Evolutionary conservation across 2,329 filamentous ascomycete genomes (phyloP).

Genomic region (Pseudocercospora crystallina): DNA sequence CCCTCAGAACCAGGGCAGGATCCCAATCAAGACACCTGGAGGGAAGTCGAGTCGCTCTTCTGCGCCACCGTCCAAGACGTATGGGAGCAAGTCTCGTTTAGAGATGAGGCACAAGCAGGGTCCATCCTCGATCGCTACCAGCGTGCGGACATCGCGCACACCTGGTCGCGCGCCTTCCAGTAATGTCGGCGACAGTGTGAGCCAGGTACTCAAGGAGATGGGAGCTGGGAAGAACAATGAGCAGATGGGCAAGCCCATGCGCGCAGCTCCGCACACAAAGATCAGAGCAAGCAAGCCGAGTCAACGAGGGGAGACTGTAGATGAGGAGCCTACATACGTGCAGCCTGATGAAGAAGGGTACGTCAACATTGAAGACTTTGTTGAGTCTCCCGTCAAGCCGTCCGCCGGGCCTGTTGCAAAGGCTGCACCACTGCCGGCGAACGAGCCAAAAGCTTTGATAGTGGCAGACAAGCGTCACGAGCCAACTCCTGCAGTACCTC

Average conservation of each 20-base stretch:
- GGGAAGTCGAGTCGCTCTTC: neutral
- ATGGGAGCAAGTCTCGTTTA: neutral
- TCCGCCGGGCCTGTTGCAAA: no score
- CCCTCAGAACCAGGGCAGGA: conserved; percentile 34
- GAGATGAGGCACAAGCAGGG: neutral
- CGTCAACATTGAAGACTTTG: no score
- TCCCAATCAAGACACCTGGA: conserved; percentile 3
- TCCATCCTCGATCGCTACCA: neutral
- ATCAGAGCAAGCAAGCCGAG: neutral
- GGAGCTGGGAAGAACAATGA: neutral
- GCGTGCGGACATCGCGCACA: neutral
- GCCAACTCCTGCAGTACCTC: no score
- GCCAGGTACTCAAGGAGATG: conserved; percentile 5
- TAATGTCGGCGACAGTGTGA: conserved; percentile 7
- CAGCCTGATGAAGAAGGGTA: neutral
- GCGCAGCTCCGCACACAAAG: neutral
- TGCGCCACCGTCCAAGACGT: conserved; percentile 1
- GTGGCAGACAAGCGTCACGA: no score
- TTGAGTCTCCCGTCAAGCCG: neutral
- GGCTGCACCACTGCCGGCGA: no score
- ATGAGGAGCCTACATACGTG: neutral
- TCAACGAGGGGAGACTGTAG: neutral
- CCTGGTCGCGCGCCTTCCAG: neutral
- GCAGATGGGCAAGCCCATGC: neutral
- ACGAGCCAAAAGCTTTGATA: no score